Base-by-base conservation (phyloP, 2,329 filamentous ascomycete species). In the Coniochaeta sp. region DNA sequence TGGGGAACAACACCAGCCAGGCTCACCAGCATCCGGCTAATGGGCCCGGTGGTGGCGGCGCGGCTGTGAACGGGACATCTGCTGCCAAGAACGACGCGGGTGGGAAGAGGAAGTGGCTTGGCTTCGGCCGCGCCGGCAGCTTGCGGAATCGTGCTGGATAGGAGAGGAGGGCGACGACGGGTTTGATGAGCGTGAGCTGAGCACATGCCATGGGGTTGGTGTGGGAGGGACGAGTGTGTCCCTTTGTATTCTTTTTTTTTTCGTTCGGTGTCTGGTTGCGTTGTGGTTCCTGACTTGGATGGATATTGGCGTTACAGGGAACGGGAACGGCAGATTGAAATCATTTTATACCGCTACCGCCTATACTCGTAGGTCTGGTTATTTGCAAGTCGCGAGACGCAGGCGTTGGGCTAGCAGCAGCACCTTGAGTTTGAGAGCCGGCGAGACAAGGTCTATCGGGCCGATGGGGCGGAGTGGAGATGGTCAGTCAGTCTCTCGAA, bases 71-170 rank as follows among this genome's bases (percentile, higher is more conserved):
- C 16, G 58, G 57, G 19, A 57, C 42, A 36, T 32, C 54, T 3
- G 32, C 32, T 22, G 34, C 24, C 17, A 56, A 56, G 24, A 30
- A 60, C 1, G 55, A 58, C 8, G 63, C 62, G 12, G 63, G 58
- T 16, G 63, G 62, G 17, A 70, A 65, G 62, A 62, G 66, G 22
- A 72, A 70, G 60, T 74, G 72, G 72, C 64, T 73, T 1, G 69
- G 67, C 4, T 69, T 73, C n/a, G 70, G 69, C 1, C 66, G 70
- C n/a, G 64, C 68, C 22, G 64, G 66, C 60, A 71, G 69, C 61
- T 60, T 71, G 57, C 68, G 70, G 36, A 71, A 65, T 19, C 66
- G 68, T 34, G 63, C 64, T 44, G 63, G 63, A 57, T 68, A 68
- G 63, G 28, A 17, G 17, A 5, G 40, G 5, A 12, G 40, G 9